phyloP scores from a whole-genome alignment of 139 green algal species.

The Dunaliella primolecta region DNA sequence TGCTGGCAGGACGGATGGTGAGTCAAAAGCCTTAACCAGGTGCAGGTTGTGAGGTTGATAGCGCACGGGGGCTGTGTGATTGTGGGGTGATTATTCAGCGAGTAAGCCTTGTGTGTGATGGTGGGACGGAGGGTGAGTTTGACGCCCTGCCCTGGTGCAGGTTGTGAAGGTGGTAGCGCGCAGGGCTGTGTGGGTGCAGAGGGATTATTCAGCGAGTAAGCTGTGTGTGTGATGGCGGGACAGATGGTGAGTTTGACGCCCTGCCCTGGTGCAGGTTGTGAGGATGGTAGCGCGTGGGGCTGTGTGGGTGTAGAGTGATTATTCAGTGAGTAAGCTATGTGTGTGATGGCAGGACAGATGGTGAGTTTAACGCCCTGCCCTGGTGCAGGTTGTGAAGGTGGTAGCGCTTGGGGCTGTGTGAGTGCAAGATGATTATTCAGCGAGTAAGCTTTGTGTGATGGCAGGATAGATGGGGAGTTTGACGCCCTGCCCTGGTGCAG shows the following conservation, averaged over 20 bases:
- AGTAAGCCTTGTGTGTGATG: conserved; percentile 87
- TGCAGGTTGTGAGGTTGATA: no score
- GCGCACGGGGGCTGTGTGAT: conserved; percentile 53
- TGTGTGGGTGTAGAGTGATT: conserved; percentile 73
- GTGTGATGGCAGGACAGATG: conserved; percentile 75
- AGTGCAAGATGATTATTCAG: conserved; percentile 76
- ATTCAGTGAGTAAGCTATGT: conserved; percentile 87
- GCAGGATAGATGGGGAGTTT: no score
- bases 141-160: no score
- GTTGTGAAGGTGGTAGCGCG: conserved; percentile 74
- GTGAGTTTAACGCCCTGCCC: no score
- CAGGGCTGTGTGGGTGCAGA: conserved; percentile 59
- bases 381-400: no score
- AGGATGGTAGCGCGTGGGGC: conserved; percentile 26
- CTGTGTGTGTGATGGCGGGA: conserved; percentile 81
- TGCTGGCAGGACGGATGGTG: conserved; percentile 74
- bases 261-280: no score
- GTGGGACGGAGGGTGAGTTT: no score
- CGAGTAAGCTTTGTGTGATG: conserved; percentile 88
- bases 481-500: no score
- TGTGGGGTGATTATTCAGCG: conserved; percentile 76
- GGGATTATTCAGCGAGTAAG: conserved; percentile 85
- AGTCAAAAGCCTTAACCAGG: no score
- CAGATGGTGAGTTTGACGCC: conserved; percentile 56
- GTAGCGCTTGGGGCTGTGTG: conserved; percentile 48